Evolutionary conservation across 73 alveolate species (phyloP).

Genomic region (Paramecium sexaurelia): DNA sequence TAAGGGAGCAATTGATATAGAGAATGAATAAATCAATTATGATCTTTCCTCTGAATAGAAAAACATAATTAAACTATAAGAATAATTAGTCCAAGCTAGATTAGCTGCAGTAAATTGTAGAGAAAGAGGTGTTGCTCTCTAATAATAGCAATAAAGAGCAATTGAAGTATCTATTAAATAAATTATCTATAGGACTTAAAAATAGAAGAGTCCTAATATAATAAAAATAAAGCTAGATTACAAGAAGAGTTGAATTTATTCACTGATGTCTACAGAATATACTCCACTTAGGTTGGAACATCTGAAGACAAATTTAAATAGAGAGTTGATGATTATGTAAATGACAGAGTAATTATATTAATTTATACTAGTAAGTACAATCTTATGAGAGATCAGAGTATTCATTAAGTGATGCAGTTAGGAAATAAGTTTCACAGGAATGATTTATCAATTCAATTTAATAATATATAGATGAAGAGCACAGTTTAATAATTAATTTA

Average conservation of each 20-base stretch:
- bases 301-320: slow-evolving; percentile 44
- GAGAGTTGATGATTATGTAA: slow-evolving; percentile 50
- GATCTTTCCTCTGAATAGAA: not conserved
- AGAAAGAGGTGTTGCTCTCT: not conserved
- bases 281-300: slow-evolving; percentile 37
- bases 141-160: slow-evolving; percentile 23
- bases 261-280: slow-evolving; percentile 57
- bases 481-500: not conserved
- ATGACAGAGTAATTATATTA: not conserved
- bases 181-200: not conserved
- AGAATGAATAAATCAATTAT: slow-evolving; percentile 29
- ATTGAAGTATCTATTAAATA: not conserved
- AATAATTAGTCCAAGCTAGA: not conserved
- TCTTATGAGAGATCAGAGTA: slow-evolving; percentile 51
- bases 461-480: not conserved
- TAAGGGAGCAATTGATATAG: slow-evolving; percentile 60
- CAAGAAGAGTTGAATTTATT: slow-evolving; percentile 33
- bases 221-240: slow-evolving; percentile 51
- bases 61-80: not conserved
- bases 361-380: not conserved
- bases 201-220: not conserved
- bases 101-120: slow-evolving; percentile 18
- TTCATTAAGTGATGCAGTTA: slow-evolving; percentile 51
- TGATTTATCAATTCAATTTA: slow-evolving; percentile 13
- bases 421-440: slow-evolving; percentile 42